These are phyloP conservation scores for Saccharomyces pastorianus DNA, from an alignment of 1,139 yeast genomes.

Conservation along the genomic window DNA sequence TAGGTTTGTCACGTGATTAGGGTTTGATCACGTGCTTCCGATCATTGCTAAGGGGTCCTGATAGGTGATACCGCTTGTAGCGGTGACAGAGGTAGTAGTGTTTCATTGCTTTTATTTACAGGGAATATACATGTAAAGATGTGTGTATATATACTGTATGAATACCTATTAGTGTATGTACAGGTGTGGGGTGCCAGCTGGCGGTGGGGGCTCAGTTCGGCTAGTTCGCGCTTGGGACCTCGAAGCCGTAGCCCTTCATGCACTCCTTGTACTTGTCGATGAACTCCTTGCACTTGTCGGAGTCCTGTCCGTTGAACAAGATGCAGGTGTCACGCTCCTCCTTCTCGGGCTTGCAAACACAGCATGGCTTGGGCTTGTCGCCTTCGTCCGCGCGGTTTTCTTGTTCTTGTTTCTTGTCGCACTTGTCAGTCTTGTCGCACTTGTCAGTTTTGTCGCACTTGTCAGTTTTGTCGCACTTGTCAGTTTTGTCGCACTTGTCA, in stretches of 20 bases:
- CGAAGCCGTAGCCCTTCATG: conserved; percentile 89
- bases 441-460: not conserved
- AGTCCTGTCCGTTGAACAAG: conserved; percentile 71
- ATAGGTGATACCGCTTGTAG: conserved; percentile 12
- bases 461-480: not conserved
- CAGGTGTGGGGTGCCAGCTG: not conserved
- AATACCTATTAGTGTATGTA: not conserved
- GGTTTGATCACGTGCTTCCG: too few species aligned
- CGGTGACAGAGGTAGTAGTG: not conserved
- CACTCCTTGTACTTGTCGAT: conserved; percentile 70
- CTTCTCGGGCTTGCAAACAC: conserved; percentile 88
- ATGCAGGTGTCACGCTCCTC: conserved; percentile 80
- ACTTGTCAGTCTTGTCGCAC: not conserved
- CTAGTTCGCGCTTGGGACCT: conserved; percentile 21
- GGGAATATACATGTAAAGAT: not conserved
- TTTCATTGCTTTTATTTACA: not conserved
- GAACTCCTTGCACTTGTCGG: conserved; percentile 70
- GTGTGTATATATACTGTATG: not conserved
- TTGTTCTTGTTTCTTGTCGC: not conserved
- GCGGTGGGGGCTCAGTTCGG: not conserved
- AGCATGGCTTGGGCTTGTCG: conserved; percentile 83
- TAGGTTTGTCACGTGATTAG: not conserved
- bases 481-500: not conserved
- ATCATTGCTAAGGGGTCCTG: not conserved
- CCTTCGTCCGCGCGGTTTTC: conserved; percentile 6